Conservation (phyloP, 2,329 filamentous ascomycete species). For the Pyrenophora teres region DNA sequence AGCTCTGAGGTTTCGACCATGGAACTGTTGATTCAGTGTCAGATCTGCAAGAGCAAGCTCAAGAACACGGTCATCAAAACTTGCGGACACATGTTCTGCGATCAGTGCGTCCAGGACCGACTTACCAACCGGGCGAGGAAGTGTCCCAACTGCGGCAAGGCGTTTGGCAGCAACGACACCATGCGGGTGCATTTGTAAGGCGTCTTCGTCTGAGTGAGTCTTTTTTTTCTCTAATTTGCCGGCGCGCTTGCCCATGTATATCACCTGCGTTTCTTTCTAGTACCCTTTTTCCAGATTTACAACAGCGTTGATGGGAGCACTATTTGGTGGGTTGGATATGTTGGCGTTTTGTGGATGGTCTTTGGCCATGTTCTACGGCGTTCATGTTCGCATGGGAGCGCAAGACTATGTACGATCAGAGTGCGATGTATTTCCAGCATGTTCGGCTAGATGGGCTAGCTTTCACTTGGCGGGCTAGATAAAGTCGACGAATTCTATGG, state of each 20-base stretch:
- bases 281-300: slow-evolving; percentile 7
- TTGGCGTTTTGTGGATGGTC: slow-evolving; percentile 14
- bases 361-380: slow-evolving; percentile 4
- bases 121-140: slow-evolving; percentile 90
- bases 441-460: slow-evolving; percentile 12
- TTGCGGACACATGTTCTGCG: slow-evolving; percentile 94
- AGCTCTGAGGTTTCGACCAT: slow-evolving; percentile 84
- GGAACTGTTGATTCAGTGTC: slow-evolving; percentile 79
- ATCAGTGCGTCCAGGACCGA: slow-evolving; percentile 85
- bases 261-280: slow-evolving; percentile 14
- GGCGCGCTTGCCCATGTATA: slow-evolving; percentile 14
- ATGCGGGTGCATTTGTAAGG: slow-evolving; percentile 61
- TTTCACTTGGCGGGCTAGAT: slow-evolving; percentile 1
- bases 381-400: slow-evolving; percentile 7
- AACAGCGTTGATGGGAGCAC: slow-evolving; percentile 10
- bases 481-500: slow-evolving; percentile 4
- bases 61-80: slow-evolving; percentile 93
- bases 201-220: background rate
- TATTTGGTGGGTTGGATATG: slow-evolving; percentile 1
- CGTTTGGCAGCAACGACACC: slow-evolving; percentile 88
- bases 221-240: background rate
- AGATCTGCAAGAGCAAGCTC: slow-evolving; percentile 89
- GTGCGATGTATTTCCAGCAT: slow-evolving; percentile 14
- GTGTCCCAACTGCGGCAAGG: slow-evolving; percentile 89
- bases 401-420: slow-evolving; percentile 16